Percentiles rank a stretch among this genome's conserved stretches.
These are phyloP conservation scores for Glebionis coronaria DNA, from an alignment of 129 eudicot genomes.

Conservation along the genomic window DNA sequence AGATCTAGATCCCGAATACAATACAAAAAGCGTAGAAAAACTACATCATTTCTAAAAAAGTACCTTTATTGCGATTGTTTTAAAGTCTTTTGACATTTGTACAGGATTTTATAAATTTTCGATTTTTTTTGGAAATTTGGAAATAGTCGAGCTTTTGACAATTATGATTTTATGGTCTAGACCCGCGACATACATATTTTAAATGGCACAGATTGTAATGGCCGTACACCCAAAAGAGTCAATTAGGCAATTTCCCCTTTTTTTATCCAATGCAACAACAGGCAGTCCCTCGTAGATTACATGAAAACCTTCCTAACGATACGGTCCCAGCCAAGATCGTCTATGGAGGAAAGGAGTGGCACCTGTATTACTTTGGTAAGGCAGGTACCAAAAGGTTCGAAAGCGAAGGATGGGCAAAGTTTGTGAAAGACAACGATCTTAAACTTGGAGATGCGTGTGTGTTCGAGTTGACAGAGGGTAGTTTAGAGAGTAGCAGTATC, in stretches of 20 bases:
- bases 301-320: conserved; percentile 17
- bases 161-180: no score
- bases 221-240: no score
- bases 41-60: no score
- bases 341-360: conserved; percentile 26
- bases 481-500: background rate
- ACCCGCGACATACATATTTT: background rate
- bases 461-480: conserved; percentile 29
- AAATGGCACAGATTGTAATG: no score
- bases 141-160: no score
- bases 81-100: no score
- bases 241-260: background rate
- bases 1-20: no score
- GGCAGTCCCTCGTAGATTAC: conserved; percentile 15
- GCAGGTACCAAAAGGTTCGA: background rate
- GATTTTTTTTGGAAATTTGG: no score
- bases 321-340: conserved; percentile 18
- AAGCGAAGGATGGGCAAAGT: conserved; percentile 24
- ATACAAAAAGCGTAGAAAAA: no score
- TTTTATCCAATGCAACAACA: conserved; percentile 1
- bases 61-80: no score
- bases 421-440: conserved; percentile 32
- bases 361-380: conserved; percentile 13
- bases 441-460: conserved; percentile 36
- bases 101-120: no score